Base-by-base conservation (phyloP, 352 stramenopile species). In the Globisporangium viniferum region DNA sequence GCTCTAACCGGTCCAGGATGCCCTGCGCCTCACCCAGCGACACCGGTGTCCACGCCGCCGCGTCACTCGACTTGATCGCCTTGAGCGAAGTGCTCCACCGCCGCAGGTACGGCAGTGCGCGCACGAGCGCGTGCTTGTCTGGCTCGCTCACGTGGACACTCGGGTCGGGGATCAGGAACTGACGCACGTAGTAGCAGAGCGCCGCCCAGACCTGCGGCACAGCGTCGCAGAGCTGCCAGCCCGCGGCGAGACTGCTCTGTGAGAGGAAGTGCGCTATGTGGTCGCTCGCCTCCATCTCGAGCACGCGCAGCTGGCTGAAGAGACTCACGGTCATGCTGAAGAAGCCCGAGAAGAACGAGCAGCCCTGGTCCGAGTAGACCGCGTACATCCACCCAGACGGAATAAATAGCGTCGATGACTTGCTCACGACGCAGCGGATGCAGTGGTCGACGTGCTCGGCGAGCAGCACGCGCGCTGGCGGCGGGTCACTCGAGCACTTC, bases 301-400 rank as follows among this genome's bases (percentile, higher is more conserved):
- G 72, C 66, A 87, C 75, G 6, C 72, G 57, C 4, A 92, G 58
- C 33, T 92, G 82, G 0, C 68, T 73, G 22, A 78, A 73, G 53
- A 92, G 71, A 18, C 66, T 78, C 27, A 82, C 72, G 5, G 79
- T 91, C 58, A 77, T 83, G 18, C 74, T 69, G 62, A 92, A 92
- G 48, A 79, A 82, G 5, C 84, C 82, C n/a, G 74, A 75, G 66
- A 84, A 90, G 57, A 84, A 69, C 49, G 79, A 84, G 27, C 79
- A 87, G 31, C 71, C 78, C 10, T 84, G 66, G 12, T 78, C 73
- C 8, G 75, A 72, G 69, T 80, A 96, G 18, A 91, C 57, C n/a
- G 87, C 87, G 62, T 81, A 86, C 12, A 92, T 78, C 84, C 84
- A 95, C 3, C 87, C 86, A 24, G 83, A 73, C 0, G 88, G 88